phyloP scores from a whole-genome alignment of 2,329 filamentous ascomycete species.

The Iodosphaeria phyllophila region DNA sequence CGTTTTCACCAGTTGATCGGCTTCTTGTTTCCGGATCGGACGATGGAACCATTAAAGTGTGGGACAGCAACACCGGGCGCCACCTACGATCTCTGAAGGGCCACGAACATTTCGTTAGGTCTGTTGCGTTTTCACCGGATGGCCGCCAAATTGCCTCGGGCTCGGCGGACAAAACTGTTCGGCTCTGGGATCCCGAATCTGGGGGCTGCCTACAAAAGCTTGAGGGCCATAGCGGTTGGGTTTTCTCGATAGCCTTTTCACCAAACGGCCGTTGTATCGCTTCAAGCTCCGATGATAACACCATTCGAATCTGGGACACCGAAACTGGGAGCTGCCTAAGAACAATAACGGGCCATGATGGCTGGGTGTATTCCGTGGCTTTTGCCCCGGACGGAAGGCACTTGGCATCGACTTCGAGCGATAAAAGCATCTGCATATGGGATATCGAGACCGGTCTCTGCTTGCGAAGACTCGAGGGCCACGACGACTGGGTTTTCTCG shows the following conservation, averaged over 20 bases:
- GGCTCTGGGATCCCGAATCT: slow-evolving; percentile 1
- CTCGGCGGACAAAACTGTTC: slow-evolving; percentile 1
- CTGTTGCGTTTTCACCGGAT: slow-evolving; percentile 2
- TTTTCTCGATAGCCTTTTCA: slow-evolving; percentile 3
- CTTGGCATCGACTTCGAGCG: neutral
- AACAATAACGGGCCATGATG: neutral
- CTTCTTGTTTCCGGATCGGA: slow-evolving; percentile 98
- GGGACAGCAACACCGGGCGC: slow-evolving; percentile 99
- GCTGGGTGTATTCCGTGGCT: neutral
- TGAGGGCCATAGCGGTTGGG: neutral
- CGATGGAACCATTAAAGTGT: slow-evolving; percentile 99
- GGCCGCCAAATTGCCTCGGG: slow-evolving; percentile 3
- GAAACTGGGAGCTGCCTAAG: slow-evolving; percentile 1
- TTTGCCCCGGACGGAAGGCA: neutral
- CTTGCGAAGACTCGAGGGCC: neutral
- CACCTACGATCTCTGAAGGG: slow-evolving; percentile 94
- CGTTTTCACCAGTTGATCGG: slow-evolving; percentile 86
- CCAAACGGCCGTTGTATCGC: slow-evolving; percentile 3
- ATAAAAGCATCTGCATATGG: too few species aligned
- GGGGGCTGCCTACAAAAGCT: neutral
- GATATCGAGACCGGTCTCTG: slow-evolving; percentile 1
- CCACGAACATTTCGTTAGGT: neutral
- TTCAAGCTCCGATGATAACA: slow-evolving; percentile 2
- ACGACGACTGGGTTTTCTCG: neutral
- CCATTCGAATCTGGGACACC: slow-evolving; percentile 3